Percentiles rank a stretch among this genome's conserved stretches.
These are phyloP conservation scores for Pulveroboletus sp. DNA, from an alignment of 1,284 basidiomycete species.

Conservation along the genomic window DNA sequence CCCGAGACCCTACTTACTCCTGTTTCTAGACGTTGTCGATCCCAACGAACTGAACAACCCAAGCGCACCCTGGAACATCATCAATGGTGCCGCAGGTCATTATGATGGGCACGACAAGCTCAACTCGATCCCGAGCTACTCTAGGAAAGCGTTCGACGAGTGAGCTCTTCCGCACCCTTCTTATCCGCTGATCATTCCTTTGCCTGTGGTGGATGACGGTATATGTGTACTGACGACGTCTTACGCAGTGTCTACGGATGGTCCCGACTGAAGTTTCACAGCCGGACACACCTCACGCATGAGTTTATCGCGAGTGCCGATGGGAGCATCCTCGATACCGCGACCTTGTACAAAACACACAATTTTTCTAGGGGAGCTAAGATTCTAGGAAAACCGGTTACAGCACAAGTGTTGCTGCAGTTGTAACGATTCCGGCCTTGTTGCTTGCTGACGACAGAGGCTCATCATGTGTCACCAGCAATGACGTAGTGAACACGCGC, in stretches of 20 bases:
- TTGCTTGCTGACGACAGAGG: too few relatives aligned
- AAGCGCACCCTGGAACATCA: slow-evolving; percentile 31
- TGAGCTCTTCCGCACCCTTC: slow-evolving; percentile 18
- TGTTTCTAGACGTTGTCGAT: slow-evolving; percentile 20
- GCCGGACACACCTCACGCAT: slow-evolving; percentile 32
- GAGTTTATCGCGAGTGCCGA: slow-evolving; percentile 34
- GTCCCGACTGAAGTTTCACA: slow-evolving; percentile 36
- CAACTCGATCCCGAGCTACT: background rate
- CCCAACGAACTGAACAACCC: slow-evolving; percentile 32
- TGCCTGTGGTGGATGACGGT: background rate
- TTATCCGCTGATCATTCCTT: background rate
- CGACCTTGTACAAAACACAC: slow-evolving; percentile 34
- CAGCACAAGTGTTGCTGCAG: too few relatives aligned
- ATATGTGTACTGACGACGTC: too few relatives aligned
- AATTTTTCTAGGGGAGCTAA: too few relatives aligned
- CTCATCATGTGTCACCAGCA: too few relatives aligned
- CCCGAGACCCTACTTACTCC: background rate
- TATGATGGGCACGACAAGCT: slow-evolving; percentile 34
- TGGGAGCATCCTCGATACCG: slow-evolving; percentile 27
- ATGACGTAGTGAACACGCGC: too few relatives aligned
- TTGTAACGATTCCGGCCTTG: too few relatives aligned
- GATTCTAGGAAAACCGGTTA: too few relatives aligned
- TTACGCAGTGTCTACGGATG: slow-evolving; percentile 28
- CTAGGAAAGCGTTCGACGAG: slow-evolving; percentile 17
- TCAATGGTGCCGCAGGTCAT: slow-evolving; percentile 33